Evolutionary conservation across 2,329 filamentous ascomycete species (phyloP).

Genomic region (Aciculosporium take): DNA sequence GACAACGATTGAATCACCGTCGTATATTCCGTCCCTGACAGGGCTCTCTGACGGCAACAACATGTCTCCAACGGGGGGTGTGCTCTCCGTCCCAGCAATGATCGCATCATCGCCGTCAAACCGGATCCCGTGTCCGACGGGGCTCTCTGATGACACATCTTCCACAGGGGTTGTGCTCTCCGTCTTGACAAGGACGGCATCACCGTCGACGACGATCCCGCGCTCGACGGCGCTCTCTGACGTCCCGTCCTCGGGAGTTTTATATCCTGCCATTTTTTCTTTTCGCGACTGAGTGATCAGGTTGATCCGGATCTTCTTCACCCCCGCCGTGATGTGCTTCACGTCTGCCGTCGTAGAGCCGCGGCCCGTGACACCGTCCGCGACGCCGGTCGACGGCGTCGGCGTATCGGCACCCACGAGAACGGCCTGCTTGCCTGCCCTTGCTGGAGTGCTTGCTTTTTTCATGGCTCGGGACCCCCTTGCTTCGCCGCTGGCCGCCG

Average conservation of each 20-base stretch:
- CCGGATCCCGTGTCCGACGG: constrained; percentile 1
- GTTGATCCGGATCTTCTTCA: constrained; percentile 51
- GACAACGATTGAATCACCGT: not conserved
- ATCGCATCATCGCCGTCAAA: not conserved
- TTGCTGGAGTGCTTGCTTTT: constrained; percentile 18
- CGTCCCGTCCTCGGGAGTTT: constrained; percentile 2
- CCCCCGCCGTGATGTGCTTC: constrained; percentile 40
- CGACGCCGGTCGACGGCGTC: constrained; percentile 5
- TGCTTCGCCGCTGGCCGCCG: constrained; percentile 29
- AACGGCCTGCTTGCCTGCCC: constrained; percentile 8
- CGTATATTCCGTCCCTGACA: not conserved
- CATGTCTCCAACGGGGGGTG: too few species aligned
- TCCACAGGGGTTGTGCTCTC: not conserved
- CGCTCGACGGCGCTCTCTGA: constrained; percentile 11
- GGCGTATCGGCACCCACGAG: constrained; percentile 7
- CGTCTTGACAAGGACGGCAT: not conserved
- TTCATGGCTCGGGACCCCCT: constrained; percentile 22
- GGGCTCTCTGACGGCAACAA: not conserved
- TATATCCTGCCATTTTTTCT: constrained; percentile 39
- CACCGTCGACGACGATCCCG: too few species aligned
- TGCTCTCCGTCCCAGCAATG: not conserved
- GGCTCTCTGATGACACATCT: constrained; percentile 9
- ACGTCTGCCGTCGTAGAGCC: constrained; percentile 25
- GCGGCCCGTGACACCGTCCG: constrained; percentile 4
- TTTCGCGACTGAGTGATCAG: constrained; percentile 44